Conservation (phyloP, 306 rosid genomes). For the Hippophae tibetana region DNA sequence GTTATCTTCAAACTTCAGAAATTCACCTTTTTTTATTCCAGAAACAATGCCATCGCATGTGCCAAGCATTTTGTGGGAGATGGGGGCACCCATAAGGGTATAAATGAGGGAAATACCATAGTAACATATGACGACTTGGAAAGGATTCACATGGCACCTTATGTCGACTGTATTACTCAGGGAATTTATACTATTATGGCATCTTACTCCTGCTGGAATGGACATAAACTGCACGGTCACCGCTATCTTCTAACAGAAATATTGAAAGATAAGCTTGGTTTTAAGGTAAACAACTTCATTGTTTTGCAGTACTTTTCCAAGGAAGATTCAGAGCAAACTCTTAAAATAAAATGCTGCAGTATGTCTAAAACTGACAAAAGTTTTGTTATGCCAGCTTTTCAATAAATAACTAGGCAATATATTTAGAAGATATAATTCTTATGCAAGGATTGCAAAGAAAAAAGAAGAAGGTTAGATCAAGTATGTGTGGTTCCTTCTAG, state of each 20-base stretch:
- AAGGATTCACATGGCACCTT: conserved; percentile 67
- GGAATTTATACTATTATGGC: conserved; percentile 76
- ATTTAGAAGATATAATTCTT: too few species aligned
- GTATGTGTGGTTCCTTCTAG: neutral
- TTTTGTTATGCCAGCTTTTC: too few species aligned
- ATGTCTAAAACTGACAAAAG: too few species aligned
- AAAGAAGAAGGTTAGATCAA: neutral
- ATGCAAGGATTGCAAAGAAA: too few species aligned
- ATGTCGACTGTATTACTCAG: conserved; percentile 65
- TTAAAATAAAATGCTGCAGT: too few species aligned
- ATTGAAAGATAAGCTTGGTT: conserved; percentile 59
- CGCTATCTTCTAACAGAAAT: conserved; percentile 51
- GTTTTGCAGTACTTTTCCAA: neutral
- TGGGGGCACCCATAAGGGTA: conserved; percentile 55
- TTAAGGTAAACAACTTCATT: conserved; percentile 36
- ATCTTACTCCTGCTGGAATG: conserved; percentile 77
- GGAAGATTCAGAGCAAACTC: too few species aligned
- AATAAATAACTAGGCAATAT: too few species aligned
- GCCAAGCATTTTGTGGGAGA: conserved; percentile 91
- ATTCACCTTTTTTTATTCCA: conserved; percentile 11
- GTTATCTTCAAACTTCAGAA: neutral
- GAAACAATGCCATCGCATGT: conserved; percentile 56
- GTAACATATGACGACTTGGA: conserved; percentile 46
- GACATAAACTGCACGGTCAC: conserved; percentile 39
- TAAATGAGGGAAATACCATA: conserved; percentile 53